Percentiles rank a stretch among this genome's conserved stretches.
Evolutionary conservation across 2,329 filamentous ascomycete genomes (phyloP).

Genomic region (Aspergillus arachidicola): DNA sequence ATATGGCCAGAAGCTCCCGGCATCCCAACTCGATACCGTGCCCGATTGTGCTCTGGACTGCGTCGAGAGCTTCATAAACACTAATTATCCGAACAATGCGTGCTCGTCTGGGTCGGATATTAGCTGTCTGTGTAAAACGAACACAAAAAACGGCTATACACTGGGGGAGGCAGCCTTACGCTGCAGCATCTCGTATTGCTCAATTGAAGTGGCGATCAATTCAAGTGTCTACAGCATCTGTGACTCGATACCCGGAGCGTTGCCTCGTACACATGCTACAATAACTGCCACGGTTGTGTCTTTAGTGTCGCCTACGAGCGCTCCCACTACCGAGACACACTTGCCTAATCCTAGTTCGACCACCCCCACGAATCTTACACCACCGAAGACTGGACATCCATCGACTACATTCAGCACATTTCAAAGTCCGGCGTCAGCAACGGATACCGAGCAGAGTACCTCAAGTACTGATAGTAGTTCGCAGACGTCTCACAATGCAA

Average conservation of each 20-base stretch:
- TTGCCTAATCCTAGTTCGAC: conserved; percentile 1
- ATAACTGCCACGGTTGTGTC: conserved; percentile 40
- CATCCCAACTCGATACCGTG: conserved; percentile 47
- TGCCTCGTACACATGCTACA: conserved; percentile 38
- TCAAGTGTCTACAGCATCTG: conserved; percentile 61
- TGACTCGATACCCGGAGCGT: conserved; percentile 38
- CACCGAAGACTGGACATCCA: neutral
- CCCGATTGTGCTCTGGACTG: conserved; percentile 64
- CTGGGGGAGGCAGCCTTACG: conserved; percentile 71
- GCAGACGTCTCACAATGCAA: conserved; percentile 8
- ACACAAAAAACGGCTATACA: conserved; percentile 65
- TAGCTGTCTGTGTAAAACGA: conserved; percentile 64
- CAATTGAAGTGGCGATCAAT: conserved; percentile 47
- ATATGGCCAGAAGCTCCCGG: conserved; percentile 21
- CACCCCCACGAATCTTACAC: neutral
- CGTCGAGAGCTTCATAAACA: conserved; percentile 63
- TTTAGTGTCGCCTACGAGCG: conserved; percentile 5
- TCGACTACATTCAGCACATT: conserved; percentile 17
- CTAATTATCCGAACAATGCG: conserved; percentile 56
- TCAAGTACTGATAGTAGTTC: conserved; percentile 18
- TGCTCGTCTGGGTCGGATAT: conserved; percentile 59
- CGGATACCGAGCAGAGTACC: conserved; percentile 14
- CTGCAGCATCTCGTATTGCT: conserved; percentile 65
- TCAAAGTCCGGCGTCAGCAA: conserved; percentile 20
- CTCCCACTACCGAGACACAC: conserved; percentile 7